Conservation (phyloP, 768 basidiomycete species). For the Tephrocybe sp. region DNA sequence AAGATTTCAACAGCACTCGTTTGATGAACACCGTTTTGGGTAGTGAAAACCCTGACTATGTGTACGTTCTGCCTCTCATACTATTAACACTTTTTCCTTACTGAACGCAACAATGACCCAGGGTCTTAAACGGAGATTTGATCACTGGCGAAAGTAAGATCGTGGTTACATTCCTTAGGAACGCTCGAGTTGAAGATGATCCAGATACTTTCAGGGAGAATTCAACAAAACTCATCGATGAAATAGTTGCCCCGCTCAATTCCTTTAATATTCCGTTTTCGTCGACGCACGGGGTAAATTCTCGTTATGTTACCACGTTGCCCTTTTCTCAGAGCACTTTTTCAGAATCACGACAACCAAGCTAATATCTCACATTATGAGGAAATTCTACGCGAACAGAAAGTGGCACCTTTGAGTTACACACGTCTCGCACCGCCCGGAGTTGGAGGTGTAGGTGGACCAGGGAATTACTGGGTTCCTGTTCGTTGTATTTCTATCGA, state of each 20-base stretch:
- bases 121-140: constrained; percentile 70
- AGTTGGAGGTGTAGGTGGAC: constrained; percentile 61
- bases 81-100: not conserved
- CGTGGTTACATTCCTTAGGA: not conserved
- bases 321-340: not conserved
- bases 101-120: constrained; percentile 19
- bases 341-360: constrained; percentile 72
- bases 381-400: constrained; percentile 62
- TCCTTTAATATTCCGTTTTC: constrained; percentile 59
- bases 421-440: constrained; percentile 58
- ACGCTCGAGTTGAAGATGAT: not conserved
- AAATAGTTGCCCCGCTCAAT: constrained; percentile 60
- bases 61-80: constrained; percentile 37
- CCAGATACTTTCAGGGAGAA: constrained; percentile 67
- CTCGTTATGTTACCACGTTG: not conserved
- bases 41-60: constrained; percentile 66
- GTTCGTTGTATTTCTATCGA: constrained; percentile 32
- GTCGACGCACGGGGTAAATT: constrained; percentile 61
- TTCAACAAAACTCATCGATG: constrained; percentile 61
- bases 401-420: constrained; percentile 57
- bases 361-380: constrained; percentile 67
- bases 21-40: constrained; percentile 56
- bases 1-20: constrained; percentile 59
- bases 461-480: constrained; percentile 78
- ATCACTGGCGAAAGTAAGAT: constrained; percentile 67